These are phyloP conservation scores for Solanum chacoense DNA, from an alignment of 305 asterid species.

Conservation along the genomic window DNA sequence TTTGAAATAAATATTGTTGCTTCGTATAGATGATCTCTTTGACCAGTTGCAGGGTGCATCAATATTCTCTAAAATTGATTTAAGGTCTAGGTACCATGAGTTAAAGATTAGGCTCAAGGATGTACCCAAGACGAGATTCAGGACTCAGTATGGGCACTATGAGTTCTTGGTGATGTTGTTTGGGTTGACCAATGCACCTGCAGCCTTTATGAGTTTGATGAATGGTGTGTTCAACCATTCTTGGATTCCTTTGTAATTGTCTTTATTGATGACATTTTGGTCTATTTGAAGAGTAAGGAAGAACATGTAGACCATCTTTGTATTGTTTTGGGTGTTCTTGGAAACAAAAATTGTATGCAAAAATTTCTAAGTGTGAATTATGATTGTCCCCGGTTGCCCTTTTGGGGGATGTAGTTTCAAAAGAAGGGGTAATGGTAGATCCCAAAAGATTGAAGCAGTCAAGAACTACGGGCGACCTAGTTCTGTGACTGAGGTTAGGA, in stretches of 20 bases:
- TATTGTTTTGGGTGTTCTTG: neutral
- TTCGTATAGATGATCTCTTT: neutral
- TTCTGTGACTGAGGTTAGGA: neutral
- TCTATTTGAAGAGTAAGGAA: neutral
- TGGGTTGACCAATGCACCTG: neutral
- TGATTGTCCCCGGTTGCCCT: too few species aligned
- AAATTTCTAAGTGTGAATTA: neutral
- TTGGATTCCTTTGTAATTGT: neutral
- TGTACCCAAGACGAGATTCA: neutral
- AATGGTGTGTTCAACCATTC: neutral
- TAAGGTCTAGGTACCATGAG: neutral
- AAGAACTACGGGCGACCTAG: neutral
- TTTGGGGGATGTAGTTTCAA: neutral
- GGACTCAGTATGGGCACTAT: neutral
- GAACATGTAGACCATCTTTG: neutral
- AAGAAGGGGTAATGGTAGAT: neutral
- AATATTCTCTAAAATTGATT: too few species aligned
- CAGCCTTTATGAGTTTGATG: neutral
- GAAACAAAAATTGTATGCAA: neutral
- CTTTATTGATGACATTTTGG: neutral
- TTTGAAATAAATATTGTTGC: neutral
- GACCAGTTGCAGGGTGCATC: neutral
- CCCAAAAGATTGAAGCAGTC: neutral
- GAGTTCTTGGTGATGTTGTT: neutral
- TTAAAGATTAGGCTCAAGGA: neutral